Evolutionary conservation across 805 yeast species (phyloP), one percentile per base, ranked within the genome.

Genomic region (Jamesozyma jinghongensis): DNA sequence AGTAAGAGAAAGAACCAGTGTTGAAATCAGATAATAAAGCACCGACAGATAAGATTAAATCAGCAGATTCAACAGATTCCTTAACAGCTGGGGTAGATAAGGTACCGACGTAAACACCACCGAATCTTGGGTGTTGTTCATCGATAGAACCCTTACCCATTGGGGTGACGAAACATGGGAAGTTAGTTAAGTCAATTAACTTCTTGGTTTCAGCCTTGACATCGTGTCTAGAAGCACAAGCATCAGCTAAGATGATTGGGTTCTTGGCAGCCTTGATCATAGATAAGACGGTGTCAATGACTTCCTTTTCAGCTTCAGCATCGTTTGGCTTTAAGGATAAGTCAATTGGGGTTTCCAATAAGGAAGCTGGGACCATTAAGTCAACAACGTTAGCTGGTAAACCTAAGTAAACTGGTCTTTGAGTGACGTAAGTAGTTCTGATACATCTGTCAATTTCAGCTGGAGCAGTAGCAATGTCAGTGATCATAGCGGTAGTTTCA

Each of bases 21-120:
- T 85, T 85, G 77, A 81, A 85, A 65, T 85, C 95, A 38, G 92
- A 83, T 57, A 85, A 68, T 59, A 85, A 67, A 38, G 87, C 88
- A 63, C 95, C 95, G 52, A 84, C 73, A 27, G 90, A 79, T 45
- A 85, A 62, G 42, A 85, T 71, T 62, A 84, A 71, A 65, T 85
- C 95, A 33, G 88, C 71, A 33, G 73, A 59, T 63, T 83, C 90
- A 42, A 82, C 87, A 30, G 79, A 74, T 47, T 74, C 77, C 59
- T 78, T 77, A 40, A 82, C 85, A 47, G 72, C 82, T 45, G 85
- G 85, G 43, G 68, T 66, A 16, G 94, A 80, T 53, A 85, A 67
- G n/a, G 82, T 71, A 53, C 95, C 95, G 43, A 84, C 84, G 61
- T 85, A 85, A 43, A 81, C 85, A 65, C 95, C 95, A 51, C 85